Conservation (phyloP, 257 asterid species). For the Ophiorrhiza pumila region DNA sequence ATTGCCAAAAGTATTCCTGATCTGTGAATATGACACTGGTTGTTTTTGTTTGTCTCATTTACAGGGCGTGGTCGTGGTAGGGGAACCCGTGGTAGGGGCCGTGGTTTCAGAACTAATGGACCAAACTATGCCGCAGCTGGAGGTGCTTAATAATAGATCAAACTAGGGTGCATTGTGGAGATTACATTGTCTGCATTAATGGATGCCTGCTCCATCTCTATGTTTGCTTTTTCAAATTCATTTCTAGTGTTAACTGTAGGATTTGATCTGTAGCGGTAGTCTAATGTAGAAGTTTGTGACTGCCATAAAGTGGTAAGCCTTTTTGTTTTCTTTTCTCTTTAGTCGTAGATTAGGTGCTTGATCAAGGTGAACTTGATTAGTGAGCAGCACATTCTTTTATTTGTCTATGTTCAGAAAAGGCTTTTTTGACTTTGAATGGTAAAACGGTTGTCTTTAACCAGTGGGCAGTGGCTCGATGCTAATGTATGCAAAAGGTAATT, state of each 20-base stretch:
- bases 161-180: constrained; percentile 23
- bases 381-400: constrained; percentile 76
- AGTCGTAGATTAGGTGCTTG: constrained; percentile 37
- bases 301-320: constrained; percentile 45
- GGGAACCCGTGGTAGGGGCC: constrained; percentile 72
- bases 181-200: constrained; percentile 12
- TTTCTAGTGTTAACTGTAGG: constrained; percentile 44
- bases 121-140: constrained; percentile 37
- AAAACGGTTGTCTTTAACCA: neutral
- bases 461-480: neutral
- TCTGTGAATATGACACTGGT: neutral
- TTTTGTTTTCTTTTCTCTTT: constrained; percentile 43
- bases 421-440: neutral
- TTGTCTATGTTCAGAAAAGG: constrained; percentile 29
- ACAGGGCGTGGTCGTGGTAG: constrained; percentile 90
- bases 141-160: constrained; percentile 35
- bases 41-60: neutral
- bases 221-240: constrained; percentile 23
- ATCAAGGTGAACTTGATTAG: constrained; percentile 39
- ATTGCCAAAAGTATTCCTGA: neutral
- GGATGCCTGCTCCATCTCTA: constrained; percentile 41
- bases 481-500: too few relatives aligned
- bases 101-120: constrained; percentile 68
- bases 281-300: constrained; percentile 20
- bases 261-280: constrained; percentile 28